Conservation (phyloP, 805 yeast species). For the Zygosaccharomyces lentus region DNA sequence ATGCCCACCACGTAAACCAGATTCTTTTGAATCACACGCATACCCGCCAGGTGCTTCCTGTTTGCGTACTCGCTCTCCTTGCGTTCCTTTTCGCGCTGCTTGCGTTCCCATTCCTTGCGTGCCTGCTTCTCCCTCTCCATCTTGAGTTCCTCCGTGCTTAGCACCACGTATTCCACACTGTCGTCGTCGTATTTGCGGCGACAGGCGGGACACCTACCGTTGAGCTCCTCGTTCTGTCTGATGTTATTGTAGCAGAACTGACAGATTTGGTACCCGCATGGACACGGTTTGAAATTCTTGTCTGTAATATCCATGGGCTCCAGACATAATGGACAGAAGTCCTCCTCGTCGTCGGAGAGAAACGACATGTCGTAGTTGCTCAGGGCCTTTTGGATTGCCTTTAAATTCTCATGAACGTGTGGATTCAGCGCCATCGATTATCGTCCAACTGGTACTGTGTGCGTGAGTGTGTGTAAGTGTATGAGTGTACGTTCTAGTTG, state of each 20-base stretch:
- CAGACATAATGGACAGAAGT: slow-evolving; percentile 80
- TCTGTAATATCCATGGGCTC: slow-evolving; percentile 98
- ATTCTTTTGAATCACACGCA: slow-evolving; percentile 97
- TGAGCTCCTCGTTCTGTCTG: slow-evolving; percentile 89
- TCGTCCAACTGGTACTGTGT: not conserved
- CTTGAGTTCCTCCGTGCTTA: slow-evolving; percentile 81
- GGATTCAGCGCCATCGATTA: slow-evolving; percentile 25
- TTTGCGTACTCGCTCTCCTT: slow-evolving; percentile 79
- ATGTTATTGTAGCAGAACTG: slow-evolving; percentile 97
- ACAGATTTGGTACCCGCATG: slow-evolving; percentile 97
- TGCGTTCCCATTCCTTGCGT: slow-evolving; percentile 74
- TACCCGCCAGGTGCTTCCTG: slow-evolving; percentile 89
- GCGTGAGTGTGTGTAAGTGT: too few species aligned
- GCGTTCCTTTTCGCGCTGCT: slow-evolving; percentile 84
- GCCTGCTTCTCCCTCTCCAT: slow-evolving; percentile 75
- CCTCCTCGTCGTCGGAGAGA: slow-evolving; percentile 37
- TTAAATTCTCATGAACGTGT: slow-evolving; percentile 29
- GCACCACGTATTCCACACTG: slow-evolving; percentile 76
- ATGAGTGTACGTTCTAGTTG: too few species aligned
- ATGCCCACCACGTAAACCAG: slow-evolving; percentile 94
- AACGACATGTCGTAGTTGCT: slow-evolving; percentile 34
- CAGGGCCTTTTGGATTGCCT: slow-evolving; percentile 31
- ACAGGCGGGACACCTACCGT: slow-evolving; percentile 97
- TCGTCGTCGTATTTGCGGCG: slow-evolving; percentile 92
- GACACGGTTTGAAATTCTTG: slow-evolving; percentile 97